Conservation (phyloP, 2,329 filamentous ascomycete species). For the Phialocephala sp. region DNA sequence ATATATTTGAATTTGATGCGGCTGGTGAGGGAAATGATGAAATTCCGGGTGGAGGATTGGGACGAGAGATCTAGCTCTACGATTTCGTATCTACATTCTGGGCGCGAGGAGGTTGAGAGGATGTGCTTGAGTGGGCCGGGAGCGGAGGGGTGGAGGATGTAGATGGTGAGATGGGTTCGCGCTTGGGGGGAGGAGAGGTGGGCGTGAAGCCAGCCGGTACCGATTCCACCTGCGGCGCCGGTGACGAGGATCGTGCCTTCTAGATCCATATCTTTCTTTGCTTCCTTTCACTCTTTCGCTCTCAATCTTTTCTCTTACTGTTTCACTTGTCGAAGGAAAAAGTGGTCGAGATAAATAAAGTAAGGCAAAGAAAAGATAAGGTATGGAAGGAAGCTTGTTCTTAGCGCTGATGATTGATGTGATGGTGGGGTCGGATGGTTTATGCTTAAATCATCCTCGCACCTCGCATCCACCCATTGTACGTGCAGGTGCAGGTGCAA, state of each 20-base stretch:
- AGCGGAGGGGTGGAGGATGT: slow-evolving; percentile 25
- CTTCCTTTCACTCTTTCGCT: no score
- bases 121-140: not conserved
- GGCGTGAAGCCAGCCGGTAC: slow-evolving; percentile 23
- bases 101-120: no score
- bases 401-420: no score
- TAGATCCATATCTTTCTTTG: not conserved
- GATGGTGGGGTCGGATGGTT: no score
- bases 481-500: no score
- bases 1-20: slow-evolving; percentile 22
- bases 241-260: slow-evolving; percentile 35
- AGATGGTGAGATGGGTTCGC: slow-evolving; percentile 29
- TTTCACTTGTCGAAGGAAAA: no score
- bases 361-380: no score
- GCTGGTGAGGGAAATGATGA: slow-evolving; percentile 25
- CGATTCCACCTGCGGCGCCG: slow-evolving; percentile 38
- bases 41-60: not conserved
- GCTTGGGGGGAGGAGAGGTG: slow-evolving; percentile 23
- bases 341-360: no score
- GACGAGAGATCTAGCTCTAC: slow-evolving; percentile 18
- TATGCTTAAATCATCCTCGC: no score
- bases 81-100: slow-evolving; percentile 16
- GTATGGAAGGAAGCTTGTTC: no score
- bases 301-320: no score
- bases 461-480: no score